Evolutionary conservation across 768 basidiomycete genomes (phyloP), one percentile per base, ranked within the genome.

Genomic region (Xerocomellus dryophilus): DNA sequence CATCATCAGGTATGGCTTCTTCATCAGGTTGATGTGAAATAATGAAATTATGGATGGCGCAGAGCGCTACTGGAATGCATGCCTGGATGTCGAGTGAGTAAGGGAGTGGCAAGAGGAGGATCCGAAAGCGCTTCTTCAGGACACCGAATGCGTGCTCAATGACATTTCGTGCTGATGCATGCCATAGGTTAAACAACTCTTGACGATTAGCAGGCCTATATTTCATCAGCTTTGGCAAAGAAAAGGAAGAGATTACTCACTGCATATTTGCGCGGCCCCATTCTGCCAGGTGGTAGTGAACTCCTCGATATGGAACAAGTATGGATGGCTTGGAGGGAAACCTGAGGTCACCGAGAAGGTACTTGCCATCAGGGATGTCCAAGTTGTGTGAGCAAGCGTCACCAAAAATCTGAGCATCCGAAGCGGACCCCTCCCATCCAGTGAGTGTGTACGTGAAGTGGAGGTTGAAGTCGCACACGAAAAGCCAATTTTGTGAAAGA

Each of bases 181-280:
- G 68, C 1, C 58, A 44, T 4, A 69, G 50, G 39, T 69, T 69
- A 43, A 60, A 67, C 8, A 68, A 44, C 18, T 67, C 66, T 31
- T 60, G 34, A 2, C 20, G 15, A 44, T 54, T 61, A 7, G 9
- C 21, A 3, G 62, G 65, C 35, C 65, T 66, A 8, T 1, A 34
- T 14, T 12, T 34, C 7, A 2, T 34, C 14, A 34, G 14, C 11
- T 4, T 27, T 6, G 32, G 32, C 32, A 34, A 34, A 14, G 14
- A 34, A 34, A 34, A 34, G 11, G 32, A 3, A 12, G 27, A 34
- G 10, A 34, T 34, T 14, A 34, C 32, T 34, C 7, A 34, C 32
- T 12, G 11, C 10, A 34, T 3, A 14, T 34, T 34, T 34, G 32
- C 32, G 11, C 32, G 11, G 32, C 32, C 32, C 32, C 32, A 34